A percentile compares a stretch with the other conserved stretches of the same genome.
phyloP scores from a whole-genome alignment of 23 red algal species.

The Gracilariopsis chorda region DNA sequence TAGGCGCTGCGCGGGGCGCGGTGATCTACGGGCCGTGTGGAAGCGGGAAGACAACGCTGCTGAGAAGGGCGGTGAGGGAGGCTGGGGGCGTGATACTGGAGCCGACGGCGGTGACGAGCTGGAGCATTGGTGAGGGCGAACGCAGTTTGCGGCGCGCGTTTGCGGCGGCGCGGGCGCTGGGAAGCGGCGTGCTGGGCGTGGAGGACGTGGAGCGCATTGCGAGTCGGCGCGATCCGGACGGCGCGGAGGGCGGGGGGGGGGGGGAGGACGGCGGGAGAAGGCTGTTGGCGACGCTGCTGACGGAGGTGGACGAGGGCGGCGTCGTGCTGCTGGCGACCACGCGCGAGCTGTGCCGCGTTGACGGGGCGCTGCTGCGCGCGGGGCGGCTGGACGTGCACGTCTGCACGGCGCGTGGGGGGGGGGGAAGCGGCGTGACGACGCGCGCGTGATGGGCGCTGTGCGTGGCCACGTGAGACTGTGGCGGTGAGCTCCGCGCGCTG shows the following conservation, averaged over 20 bases:
- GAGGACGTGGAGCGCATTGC: constrained; percentile 89
- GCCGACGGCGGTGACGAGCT: constrained; percentile 56
- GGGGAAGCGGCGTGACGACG: background rate
- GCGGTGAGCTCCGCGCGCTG: constrained; percentile 1
- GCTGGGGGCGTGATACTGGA: constrained; percentile 27
- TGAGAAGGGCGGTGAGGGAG: constrained; percentile 43
- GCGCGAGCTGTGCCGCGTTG: background rate
- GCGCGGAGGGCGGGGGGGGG: constrained; percentile 25
- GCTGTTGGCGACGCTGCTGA: background rate
- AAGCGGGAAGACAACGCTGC: constrained; percentile 88
- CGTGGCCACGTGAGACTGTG: background rate
- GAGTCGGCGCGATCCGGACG: background rate
- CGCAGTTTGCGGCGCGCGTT: constrained; percentile 56
- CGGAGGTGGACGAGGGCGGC: background rate
- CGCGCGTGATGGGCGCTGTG: background rate
- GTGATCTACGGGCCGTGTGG: constrained; percentile 84
- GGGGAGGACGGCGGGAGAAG: background rate
- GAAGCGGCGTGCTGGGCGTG: constrained; percentile 75
- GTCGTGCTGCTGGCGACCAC: constrained; percentile 42
- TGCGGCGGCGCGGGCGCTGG: constrained; percentile 51
- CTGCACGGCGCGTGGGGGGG: background rate
- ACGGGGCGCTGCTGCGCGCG: constrained; percentile 53
- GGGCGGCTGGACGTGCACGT: constrained; percentile 60
- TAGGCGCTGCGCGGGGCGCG: constrained; percentile 31
- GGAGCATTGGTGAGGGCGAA: constrained; percentile 73